Evolutionary conservation across 2,329 filamentous ascomycete species (phyloP), one percentile per base, ranked within the genome.

Genomic region (Elsinoe necatrix): DNA sequence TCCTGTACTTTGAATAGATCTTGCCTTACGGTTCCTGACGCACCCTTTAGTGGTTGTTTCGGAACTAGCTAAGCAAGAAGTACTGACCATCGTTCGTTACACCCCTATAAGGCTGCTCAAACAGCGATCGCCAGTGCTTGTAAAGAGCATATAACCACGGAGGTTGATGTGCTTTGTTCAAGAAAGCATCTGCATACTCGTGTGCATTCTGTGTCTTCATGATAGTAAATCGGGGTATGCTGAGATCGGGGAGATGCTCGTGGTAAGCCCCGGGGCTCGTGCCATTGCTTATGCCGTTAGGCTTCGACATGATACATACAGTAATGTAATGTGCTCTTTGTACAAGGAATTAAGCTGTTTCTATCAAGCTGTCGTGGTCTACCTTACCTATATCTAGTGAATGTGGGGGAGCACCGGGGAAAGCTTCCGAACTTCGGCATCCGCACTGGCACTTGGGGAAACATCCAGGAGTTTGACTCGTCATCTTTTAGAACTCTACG

Each of bases 101-200:
- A 21, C 86, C 86, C 64, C 80, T 82, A 67, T 81, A 89, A 0
- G 86, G 85, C 69, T 88, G 84, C 56, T 81, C 64, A 1, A 68
- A 61, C 21, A 66, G 25, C 55, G 51, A 55, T 21, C 56, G 45
- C 59, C 59, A 61, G 55, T 61, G 57, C 47, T 51, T 57, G 21
- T 61, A 61, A 27, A 61, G 27, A 6, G 59, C 57, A 37, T 58
- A 57, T 7, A 61, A 57, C 65, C 65, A 66, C 2, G 65, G 65
- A 1, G 65, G 65, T 16, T 63, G 56, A 27, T 63, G 61, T 35
- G 55, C 63, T 35, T 57, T 59, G 39, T 58, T 54, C 5, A 52
- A 31, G 41, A 61, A 61, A 1, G 55, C 58, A 25, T 61, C 45
- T 0, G 81, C 81, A 57, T 87, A 86, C 55, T 79, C 76, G 54